Percentiles rank a stretch among this genome's conserved stretches.
Conservation (phyloP, 768 basidiomycete genomes). For the Rhizopogon vinicolor region DNA sequence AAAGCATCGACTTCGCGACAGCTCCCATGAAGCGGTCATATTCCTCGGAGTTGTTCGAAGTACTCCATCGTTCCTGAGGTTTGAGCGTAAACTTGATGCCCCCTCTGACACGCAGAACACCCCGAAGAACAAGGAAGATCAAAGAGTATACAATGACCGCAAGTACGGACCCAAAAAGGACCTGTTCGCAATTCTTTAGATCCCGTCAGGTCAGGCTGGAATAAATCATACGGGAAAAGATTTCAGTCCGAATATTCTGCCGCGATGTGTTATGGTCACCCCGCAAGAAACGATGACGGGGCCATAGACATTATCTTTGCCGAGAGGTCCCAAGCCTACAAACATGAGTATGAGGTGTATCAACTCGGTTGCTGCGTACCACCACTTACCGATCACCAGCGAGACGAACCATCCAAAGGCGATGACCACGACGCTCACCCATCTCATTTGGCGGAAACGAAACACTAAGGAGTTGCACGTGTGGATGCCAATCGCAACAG, state of each 20-base stretch:
- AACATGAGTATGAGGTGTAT: constrained; percentile 1
- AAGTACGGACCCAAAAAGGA: constrained; percentile 51
- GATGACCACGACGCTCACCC: constrained; percentile 40
- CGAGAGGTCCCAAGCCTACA: constrained; percentile 35
- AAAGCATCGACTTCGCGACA: constrained; percentile 67
- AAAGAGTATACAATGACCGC: constrained; percentile 56
- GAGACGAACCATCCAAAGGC: constrained; percentile 52
- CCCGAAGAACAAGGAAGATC: constrained; percentile 57
- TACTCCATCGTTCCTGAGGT: constrained; percentile 41
- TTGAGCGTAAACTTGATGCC: constrained; percentile 49
- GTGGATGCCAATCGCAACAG: constrained; percentile 58
- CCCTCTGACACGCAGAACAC: constrained; percentile 45
- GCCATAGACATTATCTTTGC: constrained; percentile 43
- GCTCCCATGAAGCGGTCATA: constrained; percentile 59
- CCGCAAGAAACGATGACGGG: constrained; percentile 48
- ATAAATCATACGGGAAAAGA: constrained; percentile 51
- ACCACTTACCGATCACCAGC: constrained; percentile 44
- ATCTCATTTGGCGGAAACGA: constrained; percentile 43
- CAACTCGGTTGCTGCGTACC: background rate
- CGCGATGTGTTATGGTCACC: constrained; percentile 37
- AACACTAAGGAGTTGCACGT: constrained; percentile 65
- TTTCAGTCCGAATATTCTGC: constrained; percentile 47
- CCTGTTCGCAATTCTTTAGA: constrained; percentile 29
- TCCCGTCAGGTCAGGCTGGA: background rate
- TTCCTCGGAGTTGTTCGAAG: constrained; percentile 31